Conservation (phyloP, 306 rosid genomes). For the Acmispon strigosus region DNA sequence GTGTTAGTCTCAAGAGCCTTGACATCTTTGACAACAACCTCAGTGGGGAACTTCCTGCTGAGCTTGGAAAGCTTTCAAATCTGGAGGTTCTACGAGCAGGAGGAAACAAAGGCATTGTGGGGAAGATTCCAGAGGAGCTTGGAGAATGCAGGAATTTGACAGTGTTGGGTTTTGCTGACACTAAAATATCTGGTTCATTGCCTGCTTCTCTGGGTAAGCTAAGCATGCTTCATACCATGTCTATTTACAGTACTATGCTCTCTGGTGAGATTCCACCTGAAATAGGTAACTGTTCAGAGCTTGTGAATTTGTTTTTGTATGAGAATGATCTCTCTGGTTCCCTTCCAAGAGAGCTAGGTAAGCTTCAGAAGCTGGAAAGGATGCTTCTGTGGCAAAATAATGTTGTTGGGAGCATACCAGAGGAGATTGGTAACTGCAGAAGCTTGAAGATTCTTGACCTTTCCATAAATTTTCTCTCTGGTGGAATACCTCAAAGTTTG, state of each 20-base stretch:
- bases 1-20: constrained; percentile 50
- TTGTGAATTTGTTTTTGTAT: constrained; percentile 62
- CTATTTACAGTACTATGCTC: constrained; percentile 67
- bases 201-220: constrained; percentile 69
- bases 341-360: constrained; percentile 62
- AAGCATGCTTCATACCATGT: constrained; percentile 50
- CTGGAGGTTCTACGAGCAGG: constrained; percentile 65
- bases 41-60: constrained; percentile 47
- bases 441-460: constrained; percentile 58
- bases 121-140: constrained; percentile 54
- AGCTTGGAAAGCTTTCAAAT: constrained; percentile 46
- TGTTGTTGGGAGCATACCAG: constrained; percentile 55
- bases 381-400: constrained; percentile 76
- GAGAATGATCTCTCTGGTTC: constrained; percentile 67
- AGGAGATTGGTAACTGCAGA: constrained; percentile 64
- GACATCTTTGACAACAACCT: constrained; percentile 56
- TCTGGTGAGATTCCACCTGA: constrained; percentile 78
- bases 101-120: constrained; percentile 64
- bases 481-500: constrained; percentile 59
- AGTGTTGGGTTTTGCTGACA: constrained; percentile 70
- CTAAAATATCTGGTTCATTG: constrained; percentile 59
- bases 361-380: constrained; percentile 64
- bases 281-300: constrained; percentile 87
- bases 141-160: constrained; percentile 62
- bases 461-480: constrained; percentile 69